Evolutionary conservation across 495 filamentous ascomycete genomes (phyloP).

Genomic region (Aspergillus avenaceus): DNA sequence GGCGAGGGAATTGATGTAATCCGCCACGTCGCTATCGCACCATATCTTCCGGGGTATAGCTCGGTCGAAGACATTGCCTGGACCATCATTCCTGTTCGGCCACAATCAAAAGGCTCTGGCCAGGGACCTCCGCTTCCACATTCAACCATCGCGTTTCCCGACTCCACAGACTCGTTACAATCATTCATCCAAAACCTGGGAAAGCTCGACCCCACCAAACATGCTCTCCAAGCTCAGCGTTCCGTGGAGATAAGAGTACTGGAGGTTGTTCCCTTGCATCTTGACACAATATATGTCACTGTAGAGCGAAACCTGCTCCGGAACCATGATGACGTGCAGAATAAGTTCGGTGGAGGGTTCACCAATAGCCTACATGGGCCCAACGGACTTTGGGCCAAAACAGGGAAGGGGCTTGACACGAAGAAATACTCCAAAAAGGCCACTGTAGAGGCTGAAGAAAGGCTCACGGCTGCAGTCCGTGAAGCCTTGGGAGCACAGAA

Average conservation of each 20-base stretch:
- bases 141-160: slow-evolving; percentile 79
- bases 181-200: slow-evolving; percentile 63
- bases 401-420: slow-evolving; percentile 32
- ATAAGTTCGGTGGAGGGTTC: slow-evolving; percentile 60
- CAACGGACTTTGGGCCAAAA: slow-evolving; percentile 38
- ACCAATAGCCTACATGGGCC: slow-evolving; percentile 23
- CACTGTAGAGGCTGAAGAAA: slow-evolving; percentile 52
- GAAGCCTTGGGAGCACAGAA: slow-evolving; percentile 64
- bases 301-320: slow-evolving; percentile 71
- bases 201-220: slow-evolving; percentile 51
- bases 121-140: slow-evolving; percentile 68
- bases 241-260: slow-evolving; percentile 76
- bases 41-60: slow-evolving; percentile 62
- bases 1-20: slow-evolving; percentile 28
- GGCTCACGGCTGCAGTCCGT: slow-evolving; percentile 72
- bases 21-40: slow-evolving; percentile 73
- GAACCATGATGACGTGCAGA: slow-evolving; percentile 58
- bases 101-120: slow-evolving; percentile 66
- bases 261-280: slow-evolving; percentile 71
- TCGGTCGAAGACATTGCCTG: slow-evolving; percentile 64
- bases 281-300: slow-evolving; percentile 82
- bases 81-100: slow-evolving; percentile 77
- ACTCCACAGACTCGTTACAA: slow-evolving; percentile 71
- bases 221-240: slow-evolving; percentile 52
- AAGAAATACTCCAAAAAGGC: slow-evolving; percentile 34